phyloP scores from a whole-genome alignment of 1,284 basidiomycete species.

The Apiotrichum laibachii region DNA sequence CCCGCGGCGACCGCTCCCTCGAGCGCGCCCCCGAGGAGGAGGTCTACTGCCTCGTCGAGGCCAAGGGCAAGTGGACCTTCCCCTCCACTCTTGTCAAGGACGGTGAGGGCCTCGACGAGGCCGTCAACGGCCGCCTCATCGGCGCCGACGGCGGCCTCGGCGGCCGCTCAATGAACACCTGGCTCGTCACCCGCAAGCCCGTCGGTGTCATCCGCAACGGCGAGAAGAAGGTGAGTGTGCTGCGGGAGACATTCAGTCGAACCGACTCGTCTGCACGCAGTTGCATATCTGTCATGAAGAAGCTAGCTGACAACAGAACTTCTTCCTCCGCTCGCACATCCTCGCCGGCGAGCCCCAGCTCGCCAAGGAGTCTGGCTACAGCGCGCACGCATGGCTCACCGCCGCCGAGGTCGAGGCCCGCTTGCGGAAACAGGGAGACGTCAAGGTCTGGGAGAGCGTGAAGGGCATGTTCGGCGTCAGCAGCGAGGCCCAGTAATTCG shows the following conservation, averaged over 20 bases:
- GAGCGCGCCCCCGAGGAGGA: slow-evolving; percentile 80
- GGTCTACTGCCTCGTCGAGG: slow-evolving; percentile 74
- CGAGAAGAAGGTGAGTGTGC: slow-evolving; percentile 35
- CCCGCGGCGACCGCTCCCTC: slow-evolving; percentile 64
- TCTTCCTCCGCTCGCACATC: slow-evolving; percentile 50
- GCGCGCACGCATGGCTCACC: slow-evolving; percentile 43
- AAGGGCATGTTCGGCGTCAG: slow-evolving; percentile 43
- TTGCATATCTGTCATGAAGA: not conserved
- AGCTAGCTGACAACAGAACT: slow-evolving; percentile 34
- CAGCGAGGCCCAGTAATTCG: slow-evolving; percentile 1
- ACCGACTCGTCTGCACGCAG: not conserved
- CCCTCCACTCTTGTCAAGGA: slow-evolving; percentile 52
- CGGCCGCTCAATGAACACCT: slow-evolving; percentile 46
- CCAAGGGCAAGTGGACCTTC: slow-evolving; percentile 68
- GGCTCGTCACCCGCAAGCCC: slow-evolving; percentile 50
- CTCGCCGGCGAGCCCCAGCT: slow-evolving; percentile 45
- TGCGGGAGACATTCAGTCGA: no score
- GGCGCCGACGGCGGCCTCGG: slow-evolving; percentile 38
- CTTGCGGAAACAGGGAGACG: slow-evolving; percentile 38
- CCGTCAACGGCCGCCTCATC: slow-evolving; percentile 31
- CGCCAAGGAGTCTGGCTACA: slow-evolving; percentile 28
- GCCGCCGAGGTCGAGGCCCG: slow-evolving; percentile 37
- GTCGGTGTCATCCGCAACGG: slow-evolving; percentile 39
- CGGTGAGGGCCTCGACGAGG: slow-evolving; percentile 44
- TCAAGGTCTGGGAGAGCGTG: slow-evolving; percentile 37